phyloP scores from a whole-genome alignment of 306 rosid species.

The Vigna trinervia region DNA sequence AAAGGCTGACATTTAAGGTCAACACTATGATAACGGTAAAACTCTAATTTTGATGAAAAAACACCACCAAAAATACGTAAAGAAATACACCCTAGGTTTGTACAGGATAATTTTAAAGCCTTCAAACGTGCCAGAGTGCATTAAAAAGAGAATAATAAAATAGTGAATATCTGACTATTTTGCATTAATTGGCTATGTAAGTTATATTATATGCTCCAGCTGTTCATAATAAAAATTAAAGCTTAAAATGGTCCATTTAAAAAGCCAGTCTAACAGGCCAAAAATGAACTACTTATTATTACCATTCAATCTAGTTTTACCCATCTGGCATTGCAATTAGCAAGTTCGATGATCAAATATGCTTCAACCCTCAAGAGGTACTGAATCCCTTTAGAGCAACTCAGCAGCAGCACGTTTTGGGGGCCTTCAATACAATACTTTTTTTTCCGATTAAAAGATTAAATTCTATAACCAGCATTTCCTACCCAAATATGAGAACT shows the following conservation, averaged over 20 bases:
- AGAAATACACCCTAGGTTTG: background rate
- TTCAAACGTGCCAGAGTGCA: background rate
- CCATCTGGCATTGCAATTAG: background rate
- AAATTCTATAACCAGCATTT: conserved; percentile 5
- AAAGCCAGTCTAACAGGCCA: background rate
- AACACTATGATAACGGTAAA: background rate
- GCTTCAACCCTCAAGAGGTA: conserved; percentile 11
- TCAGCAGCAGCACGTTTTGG: background rate
- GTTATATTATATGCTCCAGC: background rate
- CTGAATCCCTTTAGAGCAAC: background rate
- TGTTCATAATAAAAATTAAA: conserved; percentile 7
- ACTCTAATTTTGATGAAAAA: background rate
- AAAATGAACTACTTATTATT: background rate
- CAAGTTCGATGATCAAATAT: background rate
- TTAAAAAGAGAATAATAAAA: too few species aligned
- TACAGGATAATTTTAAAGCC: background rate
- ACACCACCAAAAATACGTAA: background rate
- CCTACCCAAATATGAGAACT: background rate
- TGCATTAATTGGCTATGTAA: conserved; percentile 11
- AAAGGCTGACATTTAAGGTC: background rate
- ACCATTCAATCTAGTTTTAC: conserved; percentile 16
- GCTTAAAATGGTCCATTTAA: background rate
- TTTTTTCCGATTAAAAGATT: background rate
- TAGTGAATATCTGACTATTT: background rate
- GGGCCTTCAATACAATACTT: background rate